Evolutionary conservation across 1,284 basidiomycete species (phyloP).

Genomic region (Sparassis latifolia): DNA sequence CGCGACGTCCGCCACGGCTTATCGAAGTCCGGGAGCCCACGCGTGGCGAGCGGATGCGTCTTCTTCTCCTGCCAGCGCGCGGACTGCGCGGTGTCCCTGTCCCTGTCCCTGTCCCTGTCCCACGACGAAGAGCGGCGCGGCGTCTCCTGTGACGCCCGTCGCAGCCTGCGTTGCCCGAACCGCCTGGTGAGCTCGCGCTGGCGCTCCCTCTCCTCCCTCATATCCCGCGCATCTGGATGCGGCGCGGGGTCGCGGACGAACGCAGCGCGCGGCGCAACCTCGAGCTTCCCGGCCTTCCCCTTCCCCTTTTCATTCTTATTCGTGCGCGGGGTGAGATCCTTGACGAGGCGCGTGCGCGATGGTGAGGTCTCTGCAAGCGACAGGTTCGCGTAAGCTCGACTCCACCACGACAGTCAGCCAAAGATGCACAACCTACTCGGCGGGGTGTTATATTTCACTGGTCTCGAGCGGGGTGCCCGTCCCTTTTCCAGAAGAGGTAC

Average conservation of each 20-base stretch:
- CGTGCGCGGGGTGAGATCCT: constrained; percentile 7
- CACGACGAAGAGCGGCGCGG: constrained; percentile 2
- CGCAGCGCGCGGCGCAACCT: constrained; percentile 9
- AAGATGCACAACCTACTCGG: neutral
- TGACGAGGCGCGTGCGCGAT: constrained; percentile 11
- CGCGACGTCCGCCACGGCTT: constrained; percentile 3
- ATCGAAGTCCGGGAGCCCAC: constrained; percentile 2
- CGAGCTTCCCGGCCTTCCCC: neutral
- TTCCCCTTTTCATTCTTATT: neutral
- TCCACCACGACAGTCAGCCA: neutral
- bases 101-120: neutral
- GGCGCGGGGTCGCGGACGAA: constrained; percentile 24
- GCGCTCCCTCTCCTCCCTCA: neutral
- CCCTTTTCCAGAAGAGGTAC: too few species aligned
- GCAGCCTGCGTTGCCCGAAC: too few species aligned
- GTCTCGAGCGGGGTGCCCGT: too few species aligned
- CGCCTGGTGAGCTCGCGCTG: neutral
- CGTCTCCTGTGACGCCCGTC: neutral
- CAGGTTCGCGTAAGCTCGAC: neutral
- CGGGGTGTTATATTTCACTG: neutral
- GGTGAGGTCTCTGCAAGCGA: neutral
- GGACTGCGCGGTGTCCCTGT: neutral
- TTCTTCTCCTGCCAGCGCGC: neutral
- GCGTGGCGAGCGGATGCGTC: neutral
- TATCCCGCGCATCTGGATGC: constrained; percentile 18